A percentile compares a stretch with the other conserved stretches of the same genome.
phyloP scores from a whole-genome alignment of 345 rosid species.

The Rhodamnia argentea region DNA sequence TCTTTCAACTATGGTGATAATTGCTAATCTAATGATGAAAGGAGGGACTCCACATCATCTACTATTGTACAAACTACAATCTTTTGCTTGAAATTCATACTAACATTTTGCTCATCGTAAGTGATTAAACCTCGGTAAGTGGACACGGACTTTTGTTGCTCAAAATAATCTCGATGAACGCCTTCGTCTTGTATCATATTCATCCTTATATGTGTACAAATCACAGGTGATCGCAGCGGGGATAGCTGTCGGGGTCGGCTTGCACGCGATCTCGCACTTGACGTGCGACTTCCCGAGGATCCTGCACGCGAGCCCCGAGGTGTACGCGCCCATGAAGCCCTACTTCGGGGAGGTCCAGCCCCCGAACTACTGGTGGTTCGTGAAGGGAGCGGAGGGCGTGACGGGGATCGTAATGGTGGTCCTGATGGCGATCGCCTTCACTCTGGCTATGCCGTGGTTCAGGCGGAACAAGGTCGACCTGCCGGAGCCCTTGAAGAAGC shows the following conservation, averaged over 20 bases:
- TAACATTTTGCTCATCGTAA: not conserved
- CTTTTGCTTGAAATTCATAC: not conserved
- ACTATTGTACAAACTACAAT: not conserved
- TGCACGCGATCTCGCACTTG: slow-evolving; percentile 63
- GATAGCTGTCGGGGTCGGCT: slow-evolving; percentile 47
- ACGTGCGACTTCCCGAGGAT: slow-evolving; percentile 78
- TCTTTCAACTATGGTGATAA: not conserved
- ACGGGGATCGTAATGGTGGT: slow-evolving; percentile 73
- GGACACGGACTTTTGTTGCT: not conserved
- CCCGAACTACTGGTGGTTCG: slow-evolving; percentile 59
- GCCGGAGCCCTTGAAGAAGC: slow-evolving; percentile 56
- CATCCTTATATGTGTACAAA: not conserved
- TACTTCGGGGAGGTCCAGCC: slow-evolving; percentile 61
- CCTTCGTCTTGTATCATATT: not conserved
- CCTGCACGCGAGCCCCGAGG: slow-evolving; percentile 44
- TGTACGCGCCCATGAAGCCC: slow-evolving; percentile 41
- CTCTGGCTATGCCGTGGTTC: slow-evolving; percentile 85
- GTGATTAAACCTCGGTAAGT: not conserved
- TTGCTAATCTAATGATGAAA: not conserved
- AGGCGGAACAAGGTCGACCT: slow-evolving; percentile 65
- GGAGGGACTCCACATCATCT: not conserved
- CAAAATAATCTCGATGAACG: not conserved
- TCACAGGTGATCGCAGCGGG: slow-evolving; percentile 44
- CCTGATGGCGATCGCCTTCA: slow-evolving; percentile 71
- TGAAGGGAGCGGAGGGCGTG: slow-evolving; percentile 69